A percentile compares a stretch with the other conserved stretches of the same genome.
These are phyloP conservation scores for Taphrina pruni DNA, from an alignment of 1,139 yeast genomes.

Conservation along the genomic window DNA sequence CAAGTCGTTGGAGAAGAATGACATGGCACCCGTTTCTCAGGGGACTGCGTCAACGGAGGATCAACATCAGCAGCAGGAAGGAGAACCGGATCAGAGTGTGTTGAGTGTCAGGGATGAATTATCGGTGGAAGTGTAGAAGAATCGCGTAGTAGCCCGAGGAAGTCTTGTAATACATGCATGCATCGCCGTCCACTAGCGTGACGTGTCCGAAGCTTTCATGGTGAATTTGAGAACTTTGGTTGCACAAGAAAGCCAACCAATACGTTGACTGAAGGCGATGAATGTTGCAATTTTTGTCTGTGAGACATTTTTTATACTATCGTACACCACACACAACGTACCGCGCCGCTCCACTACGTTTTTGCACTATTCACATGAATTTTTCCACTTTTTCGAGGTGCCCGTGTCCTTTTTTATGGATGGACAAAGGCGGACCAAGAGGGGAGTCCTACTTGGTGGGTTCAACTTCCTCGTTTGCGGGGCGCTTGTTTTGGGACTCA, in stretches of 20 bases:
- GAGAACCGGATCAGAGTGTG: slow-evolving; percentile 5
- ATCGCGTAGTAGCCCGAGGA: too few relatives aligned
- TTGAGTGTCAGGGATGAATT: slow-evolving; percentile 7
- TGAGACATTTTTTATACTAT: background rate
- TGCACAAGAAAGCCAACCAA: too few relatives aligned
- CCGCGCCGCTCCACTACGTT: slow-evolving; percentile 3
- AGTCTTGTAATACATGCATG: too few relatives aligned
- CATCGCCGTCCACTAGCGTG: too few relatives aligned
- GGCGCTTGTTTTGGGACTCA: slow-evolving; percentile 30
- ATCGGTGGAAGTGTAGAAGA: background rate
- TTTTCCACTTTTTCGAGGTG: background rate
- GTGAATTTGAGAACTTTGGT: too few relatives aligned
- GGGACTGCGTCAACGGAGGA: too few relatives aligned
- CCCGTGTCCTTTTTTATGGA: background rate
- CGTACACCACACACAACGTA: slow-evolving; percentile 3
- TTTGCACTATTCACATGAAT: background rate
- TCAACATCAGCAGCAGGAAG: background rate
- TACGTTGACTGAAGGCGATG: too few relatives aligned
- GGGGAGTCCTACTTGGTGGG: slow-evolving; percentile 18
- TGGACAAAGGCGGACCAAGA: too few relatives aligned
- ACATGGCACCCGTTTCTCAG: slow-evolving; percentile 4
- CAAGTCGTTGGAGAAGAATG: slow-evolving; percentile 32
- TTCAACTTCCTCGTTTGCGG: slow-evolving; percentile 19
- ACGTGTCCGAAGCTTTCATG: too few relatives aligned
- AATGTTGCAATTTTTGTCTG: too few relatives aligned